Evolutionary conservation across 768 basidiomycete genomes (phyloP).

Genomic region (Sarcodon sp.): DNA sequence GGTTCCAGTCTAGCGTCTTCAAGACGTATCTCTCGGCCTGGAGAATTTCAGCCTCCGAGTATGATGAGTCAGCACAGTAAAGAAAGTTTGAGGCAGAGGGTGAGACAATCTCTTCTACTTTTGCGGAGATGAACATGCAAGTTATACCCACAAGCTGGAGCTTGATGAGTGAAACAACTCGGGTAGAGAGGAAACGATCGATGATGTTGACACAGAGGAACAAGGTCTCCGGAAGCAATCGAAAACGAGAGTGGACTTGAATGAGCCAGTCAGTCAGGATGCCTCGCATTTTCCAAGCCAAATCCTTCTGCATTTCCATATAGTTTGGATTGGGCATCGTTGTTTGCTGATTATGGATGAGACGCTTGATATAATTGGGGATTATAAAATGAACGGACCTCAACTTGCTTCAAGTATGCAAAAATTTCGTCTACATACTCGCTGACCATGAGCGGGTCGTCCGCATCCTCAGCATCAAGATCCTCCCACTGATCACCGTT

Average conservation of each 20-base stretch:
- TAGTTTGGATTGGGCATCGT: slow-evolving; percentile 81
- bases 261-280: slow-evolving; percentile 91
- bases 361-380: slow-evolving; percentile 5
- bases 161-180: slow-evolving; percentile 47
- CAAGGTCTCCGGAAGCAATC: slow-evolving; percentile 79
- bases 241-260: slow-evolving; percentile 81
- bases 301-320: slow-evolving; percentile 72
- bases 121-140: slow-evolving; percentile 78
- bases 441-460: slow-evolving; percentile 94
- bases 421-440: slow-evolving; percentile 95
- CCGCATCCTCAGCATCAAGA: slow-evolving; percentile 80
- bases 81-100: slow-evolving; percentile 77
- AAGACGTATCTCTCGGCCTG: slow-evolving; percentile 85
- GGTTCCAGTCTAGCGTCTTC: slow-evolving; percentile 75
- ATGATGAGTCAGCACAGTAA: slow-evolving; percentile 67
- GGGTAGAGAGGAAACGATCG: slow-evolving; percentile 49
- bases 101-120: slow-evolving; percentile 87
- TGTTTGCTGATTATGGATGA: slow-evolving; percentile 29
- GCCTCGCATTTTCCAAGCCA: slow-evolving; percentile 84
- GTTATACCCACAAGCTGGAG: slow-evolving; percentile 79
- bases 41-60: slow-evolving; percentile 68
- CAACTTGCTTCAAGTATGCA: slow-evolving; percentile 74
- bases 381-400: slow-evolving; percentile 36
- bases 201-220: slow-evolving; percentile 82
- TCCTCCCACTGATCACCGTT: slow-evolving; percentile 73